phyloP scores from a whole-genome alignment of 208 protist genomes.

The Angomonas deanei region DNA sequence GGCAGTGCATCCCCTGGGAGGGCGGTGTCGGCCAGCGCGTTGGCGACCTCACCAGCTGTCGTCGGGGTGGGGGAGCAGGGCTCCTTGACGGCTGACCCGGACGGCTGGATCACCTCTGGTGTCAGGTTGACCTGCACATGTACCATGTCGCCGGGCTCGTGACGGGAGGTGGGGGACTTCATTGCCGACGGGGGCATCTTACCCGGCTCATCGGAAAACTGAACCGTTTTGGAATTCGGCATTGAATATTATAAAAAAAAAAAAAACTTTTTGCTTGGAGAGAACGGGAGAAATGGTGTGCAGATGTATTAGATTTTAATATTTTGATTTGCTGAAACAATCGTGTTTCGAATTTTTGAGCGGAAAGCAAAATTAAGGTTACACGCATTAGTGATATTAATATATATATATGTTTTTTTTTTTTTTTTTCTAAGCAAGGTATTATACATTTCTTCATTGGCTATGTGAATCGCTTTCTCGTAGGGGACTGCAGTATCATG shows the following conservation, averaged over 20 bases:
- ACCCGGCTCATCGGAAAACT: not conserved
- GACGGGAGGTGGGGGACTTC: not conserved
- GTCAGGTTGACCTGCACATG: slow-evolving; percentile 32
- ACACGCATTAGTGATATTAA: too few relatives aligned
- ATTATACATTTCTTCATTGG: not conserved
- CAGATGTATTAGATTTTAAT: too few relatives aligned
- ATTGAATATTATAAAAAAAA: too few relatives aligned
- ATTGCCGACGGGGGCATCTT: not conserved
- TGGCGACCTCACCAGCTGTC: slow-evolving; percentile 24
- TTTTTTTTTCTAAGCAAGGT: not conserved
- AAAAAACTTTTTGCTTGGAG: not conserved
- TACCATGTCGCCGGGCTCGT: slow-evolving; percentile 16
- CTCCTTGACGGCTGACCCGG: not conserved
- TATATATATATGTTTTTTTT: not conserved
- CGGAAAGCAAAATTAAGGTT: too few relatives aligned
- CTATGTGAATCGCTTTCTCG: not conserved
- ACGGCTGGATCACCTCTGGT: slow-evolving; percentile 19
- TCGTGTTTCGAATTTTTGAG: too few relatives aligned
- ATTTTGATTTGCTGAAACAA: too few relatives aligned
- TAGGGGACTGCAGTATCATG: not conserved
- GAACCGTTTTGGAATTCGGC: not conserved
- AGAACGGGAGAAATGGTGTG: slow-evolving; percentile 4
- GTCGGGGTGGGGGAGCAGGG: not conserved
- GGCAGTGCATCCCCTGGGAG: not conserved
- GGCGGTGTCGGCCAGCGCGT: slow-evolving; percentile 24